phyloP scores from a whole-genome alignment of 1,284 basidiomycete genomes.

The Dichomitus squalens region DNA sequence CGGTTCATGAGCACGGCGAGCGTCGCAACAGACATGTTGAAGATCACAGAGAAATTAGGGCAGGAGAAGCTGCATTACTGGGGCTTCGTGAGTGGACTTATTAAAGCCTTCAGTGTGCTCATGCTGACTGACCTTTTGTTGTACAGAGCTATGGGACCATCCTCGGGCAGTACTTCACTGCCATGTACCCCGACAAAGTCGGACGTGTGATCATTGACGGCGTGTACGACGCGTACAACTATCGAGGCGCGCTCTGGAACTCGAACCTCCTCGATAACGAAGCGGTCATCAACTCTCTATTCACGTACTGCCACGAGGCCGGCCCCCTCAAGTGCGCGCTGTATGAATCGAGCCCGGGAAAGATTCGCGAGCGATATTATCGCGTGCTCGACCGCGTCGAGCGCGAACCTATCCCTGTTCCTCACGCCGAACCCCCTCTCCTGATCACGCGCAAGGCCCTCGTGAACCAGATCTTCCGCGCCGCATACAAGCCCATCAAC shows the following conservation, averaged over 20 bases:
- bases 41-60: constrained; percentile 47
- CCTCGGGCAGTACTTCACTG: constrained; percentile 45
- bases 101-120: too few relatives aligned
- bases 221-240: constrained; percentile 31
- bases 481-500: constrained; percentile 40
- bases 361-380: constrained; percentile 30
- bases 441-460: constrained; percentile 18
- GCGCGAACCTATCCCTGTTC: constrained; percentile 30
- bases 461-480: constrained; percentile 34
- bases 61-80: constrained; percentile 51
- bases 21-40: constrained; percentile 52
- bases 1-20: constrained; percentile 46
- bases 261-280: constrained; percentile 31
- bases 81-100: constrained; percentile 46
- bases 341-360: constrained; percentile 35
- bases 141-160: constrained; percentile 45
- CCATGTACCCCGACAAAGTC: constrained; percentile 48
- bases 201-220: constrained; percentile 38
- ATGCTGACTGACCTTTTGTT: neutral
- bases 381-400: constrained; percentile 32
- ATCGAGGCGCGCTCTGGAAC: constrained; percentile 26
- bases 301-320: constrained; percentile 38
- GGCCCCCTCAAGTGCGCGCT: constrained; percentile 42
- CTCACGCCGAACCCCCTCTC: constrained; percentile 17
- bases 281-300: constrained; percentile 36